Evolutionary conservation across 495 filamentous ascomycete genomes (phyloP).

Genomic region (Aspergillus cristatus): DNA sequence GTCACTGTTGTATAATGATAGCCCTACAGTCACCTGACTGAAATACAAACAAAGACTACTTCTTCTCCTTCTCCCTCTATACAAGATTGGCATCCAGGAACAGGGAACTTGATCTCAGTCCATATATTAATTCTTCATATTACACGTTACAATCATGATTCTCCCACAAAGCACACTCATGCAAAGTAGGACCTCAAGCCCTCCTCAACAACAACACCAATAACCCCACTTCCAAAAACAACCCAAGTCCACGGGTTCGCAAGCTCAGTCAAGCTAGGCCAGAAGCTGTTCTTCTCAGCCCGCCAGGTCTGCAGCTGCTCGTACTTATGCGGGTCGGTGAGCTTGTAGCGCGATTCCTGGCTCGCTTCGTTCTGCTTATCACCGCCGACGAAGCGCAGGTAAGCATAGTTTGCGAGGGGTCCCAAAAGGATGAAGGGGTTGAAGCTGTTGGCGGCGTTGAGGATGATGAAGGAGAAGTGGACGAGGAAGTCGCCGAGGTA

Average conservation of each 20-base stretch:
- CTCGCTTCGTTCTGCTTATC: conserved; percentile 44
- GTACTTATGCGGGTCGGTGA: conserved; percentile 38
- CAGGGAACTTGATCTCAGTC: no score
- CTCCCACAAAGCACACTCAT: no score
- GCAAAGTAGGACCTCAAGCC: conserved; percentile 2
- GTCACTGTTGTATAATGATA: no score
- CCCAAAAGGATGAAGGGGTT: conserved; percentile 45
- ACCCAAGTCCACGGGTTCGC: conserved; percentile 46
- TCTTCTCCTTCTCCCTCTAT: no score
- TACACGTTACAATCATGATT: no score
- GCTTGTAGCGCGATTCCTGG: conserved; percentile 40
- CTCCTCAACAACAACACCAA: conserved; percentile 21
- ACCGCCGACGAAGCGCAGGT: conserved; percentile 45
- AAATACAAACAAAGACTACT: no score
- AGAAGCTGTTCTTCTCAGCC: conserved; percentile 48
- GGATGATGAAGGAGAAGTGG: conserved; percentile 28
- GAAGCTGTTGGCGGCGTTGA: conserved; percentile 42
- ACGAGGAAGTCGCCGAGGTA: conserved; percentile 50
- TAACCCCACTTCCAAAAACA: conserved; percentile 36
- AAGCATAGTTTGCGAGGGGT: conserved; percentile 47
- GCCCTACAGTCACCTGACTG: no score
- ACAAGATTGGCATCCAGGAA: no score
- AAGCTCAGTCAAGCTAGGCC: conserved; percentile 39
- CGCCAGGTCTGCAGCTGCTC: conserved; percentile 39
- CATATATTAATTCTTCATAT: no score